A percentile compares a stretch with the other conserved stretches of the same genome.
Evolutionary conservation across 2,329 filamentous ascomycete genomes (phyloP).

Genomic region (Trichoderma arundinaceum): DNA sequence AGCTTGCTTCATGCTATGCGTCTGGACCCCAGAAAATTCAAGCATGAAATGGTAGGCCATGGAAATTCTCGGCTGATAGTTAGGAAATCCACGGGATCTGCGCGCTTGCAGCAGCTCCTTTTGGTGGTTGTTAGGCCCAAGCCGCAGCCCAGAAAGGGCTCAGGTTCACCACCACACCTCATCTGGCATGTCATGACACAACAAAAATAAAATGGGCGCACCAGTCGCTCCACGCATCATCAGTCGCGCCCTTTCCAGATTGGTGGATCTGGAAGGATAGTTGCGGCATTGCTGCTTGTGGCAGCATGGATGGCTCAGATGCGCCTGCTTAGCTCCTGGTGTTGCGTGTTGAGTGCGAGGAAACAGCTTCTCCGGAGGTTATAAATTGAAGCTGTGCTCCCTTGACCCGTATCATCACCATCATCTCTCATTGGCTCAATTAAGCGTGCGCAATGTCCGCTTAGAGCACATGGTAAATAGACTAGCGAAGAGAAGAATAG

Average conservation of each 20-base stretch:
- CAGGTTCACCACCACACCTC: conserved; percentile 14
- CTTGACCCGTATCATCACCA: not conserved
- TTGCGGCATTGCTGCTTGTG: conserved; percentile 17
- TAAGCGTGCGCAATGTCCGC: not conserved
- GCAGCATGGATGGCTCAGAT: conserved; percentile 1
- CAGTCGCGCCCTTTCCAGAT: conserved; percentile 1
- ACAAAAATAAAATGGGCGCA: conserved; percentile 16
- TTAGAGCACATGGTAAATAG: not conserved
- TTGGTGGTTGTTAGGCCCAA: conserved; percentile 7
- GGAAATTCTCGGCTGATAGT: conserved; percentile 26
- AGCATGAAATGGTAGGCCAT: not conserved
- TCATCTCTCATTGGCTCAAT: not conserved
- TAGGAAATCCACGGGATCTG: conserved; percentile 22
- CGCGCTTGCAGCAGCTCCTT: conserved; percentile 25
- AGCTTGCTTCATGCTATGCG: conserved; percentile 10
- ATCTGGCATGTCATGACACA: conserved; percentile 24
- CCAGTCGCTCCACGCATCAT: conserved; percentile 27
- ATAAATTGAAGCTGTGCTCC: not conserved
- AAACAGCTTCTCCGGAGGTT: not conserved
- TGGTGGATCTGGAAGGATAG: conserved; percentile 18
- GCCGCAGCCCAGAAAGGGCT: conserved; percentile 6
- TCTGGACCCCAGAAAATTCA: conserved; percentile 12
- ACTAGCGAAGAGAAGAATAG: too few relatives aligned
- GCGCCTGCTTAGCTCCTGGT: not conserved
- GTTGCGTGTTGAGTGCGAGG: not conserved